Conservation (phyloP, 1,284 basidiomycete species). For the Xerocomus amazonicus region DNA sequence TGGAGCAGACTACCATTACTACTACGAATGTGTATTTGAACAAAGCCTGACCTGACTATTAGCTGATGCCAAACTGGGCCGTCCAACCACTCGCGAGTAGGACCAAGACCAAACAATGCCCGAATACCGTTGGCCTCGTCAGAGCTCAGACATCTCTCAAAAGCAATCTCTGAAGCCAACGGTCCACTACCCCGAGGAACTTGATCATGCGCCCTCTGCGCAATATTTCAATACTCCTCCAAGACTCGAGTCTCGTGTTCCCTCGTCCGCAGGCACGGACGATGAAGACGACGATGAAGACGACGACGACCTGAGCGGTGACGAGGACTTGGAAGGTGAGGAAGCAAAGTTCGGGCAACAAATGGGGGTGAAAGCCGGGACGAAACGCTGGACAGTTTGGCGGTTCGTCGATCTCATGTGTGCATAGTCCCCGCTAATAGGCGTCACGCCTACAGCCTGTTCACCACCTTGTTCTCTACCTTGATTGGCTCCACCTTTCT, state of each 20-base stretch:
- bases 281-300: slow-evolving; percentile 54
- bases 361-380: slow-evolving; percentile 50
- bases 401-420: slow-evolving; percentile 41
- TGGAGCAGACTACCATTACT: not conserved
- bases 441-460: slow-evolving; percentile 39
- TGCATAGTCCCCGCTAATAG: slow-evolving; percentile 2
- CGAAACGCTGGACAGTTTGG: slow-evolving; percentile 48
- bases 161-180: slow-evolving; percentile 30
- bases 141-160: slow-evolving; percentile 13
- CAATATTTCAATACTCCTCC: slow-evolving; percentile 22
- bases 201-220: slow-evolving; percentile 27
- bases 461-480: slow-evolving; percentile 64
- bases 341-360: slow-evolving; percentile 60
- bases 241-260: slow-evolving; percentile 38
- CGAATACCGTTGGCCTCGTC: slow-evolving; percentile 13
- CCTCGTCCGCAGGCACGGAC: slow-evolving; percentile 53
- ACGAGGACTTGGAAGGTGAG: slow-evolving; percentile 67
- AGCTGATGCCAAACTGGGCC: not conserved
- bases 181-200: slow-evolving; percentile 54
- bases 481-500: slow-evolving; percentile 67
- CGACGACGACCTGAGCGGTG: slow-evolving; percentile 68
- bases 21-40: no score
- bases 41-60: not conserved
- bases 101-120: slow-evolving; percentile 18
- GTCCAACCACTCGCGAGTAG: not conserved